Evolutionary conservation across 805 yeast species (phyloP), one percentile per base, ranked within the genome.

Genomic region (Danielia reshetovae): DNA sequence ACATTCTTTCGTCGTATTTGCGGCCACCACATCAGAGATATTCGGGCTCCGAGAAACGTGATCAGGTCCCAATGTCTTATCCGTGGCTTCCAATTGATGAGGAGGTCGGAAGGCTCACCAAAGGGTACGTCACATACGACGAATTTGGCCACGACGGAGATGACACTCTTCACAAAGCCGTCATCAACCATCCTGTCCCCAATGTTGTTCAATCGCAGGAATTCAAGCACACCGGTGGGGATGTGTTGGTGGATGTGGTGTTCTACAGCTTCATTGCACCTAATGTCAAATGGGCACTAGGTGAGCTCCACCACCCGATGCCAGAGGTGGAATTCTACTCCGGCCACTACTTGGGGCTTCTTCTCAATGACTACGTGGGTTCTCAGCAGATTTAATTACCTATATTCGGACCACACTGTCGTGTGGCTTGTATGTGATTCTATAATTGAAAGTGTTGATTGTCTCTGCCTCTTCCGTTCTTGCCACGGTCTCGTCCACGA

Each of bases 141-240:
- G 97, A 90, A 51, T 70, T 72, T 47, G 98, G 97, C 0, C 59
- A 67, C 43, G 78, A 79, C 42, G 98, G 98, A 15, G 98, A 93
- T 54, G 97, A 68, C 45, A 85, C 65, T 71, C 87, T 24, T 48
- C 78, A 37, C 89, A 84, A 60, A 38, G 72, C 85, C 1, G 72
- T 82, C 30, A 63, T 65, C 0, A 63, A 70, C 38, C 81, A 72
- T 55, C 73, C 70, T 6, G 67, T 87, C 3, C 96, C 97, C 7
- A 89, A 87, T 49, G 94, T 85, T 9, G 76, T 90, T 18, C 82
- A 76, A 45, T 62, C 83, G 0, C 58, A 52, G 37, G 74, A 58
- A 34, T 38, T 64, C 4, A 18, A 38, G 7, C 50, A 54, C 3
- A 50, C 53, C 4, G 55, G 47, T 5, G 51, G 51, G 4, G 57